Conservation (phyloP, 2,329 filamentous ascomycete species). For the Aspergillus pseudonomiae region DNA sequence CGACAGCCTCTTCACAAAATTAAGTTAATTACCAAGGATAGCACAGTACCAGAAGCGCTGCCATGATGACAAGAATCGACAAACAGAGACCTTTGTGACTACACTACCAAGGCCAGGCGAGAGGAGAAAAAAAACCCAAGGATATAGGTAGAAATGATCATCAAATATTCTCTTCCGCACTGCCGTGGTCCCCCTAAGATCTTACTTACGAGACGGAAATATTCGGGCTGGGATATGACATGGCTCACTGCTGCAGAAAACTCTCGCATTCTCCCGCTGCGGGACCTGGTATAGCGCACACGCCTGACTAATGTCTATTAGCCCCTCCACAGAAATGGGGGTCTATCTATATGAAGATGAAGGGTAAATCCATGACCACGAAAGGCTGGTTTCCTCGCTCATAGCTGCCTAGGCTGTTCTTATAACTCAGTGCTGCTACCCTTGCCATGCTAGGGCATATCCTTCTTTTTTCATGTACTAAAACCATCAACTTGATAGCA, state of each 20-base stretch:
- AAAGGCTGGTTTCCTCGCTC: no score
- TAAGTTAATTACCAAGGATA: not conserved
- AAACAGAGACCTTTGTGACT: not conserved
- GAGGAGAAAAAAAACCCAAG: not conserved
- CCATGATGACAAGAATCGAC: not conserved
- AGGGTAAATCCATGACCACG: conserved; percentile 11
- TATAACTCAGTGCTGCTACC: not conserved
- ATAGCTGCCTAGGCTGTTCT: not conserved
- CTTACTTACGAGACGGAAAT: not conserved
- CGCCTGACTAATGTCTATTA: conserved; percentile 17
- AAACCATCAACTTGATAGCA: not conserved
- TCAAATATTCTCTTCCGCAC: not conserved
- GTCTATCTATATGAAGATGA: conserved; percentile 7
- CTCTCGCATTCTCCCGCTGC: not conserved
- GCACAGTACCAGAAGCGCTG: not conserved
- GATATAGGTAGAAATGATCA: not conserved
- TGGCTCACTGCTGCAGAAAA: not conserved
- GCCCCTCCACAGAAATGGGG: conserved; percentile 17
- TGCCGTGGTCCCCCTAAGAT: not conserved
- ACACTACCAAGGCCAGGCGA: not conserved
- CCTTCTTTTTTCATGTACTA: not conserved
- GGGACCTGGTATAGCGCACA: conserved; percentile 17
- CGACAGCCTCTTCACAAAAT: not conserved
- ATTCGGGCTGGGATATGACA: not conserved
- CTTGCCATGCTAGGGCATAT: not conserved